phyloP scores from a whole-genome alignment of 352 stramenopile species.

The Pythium vanterpoolii region DNA sequence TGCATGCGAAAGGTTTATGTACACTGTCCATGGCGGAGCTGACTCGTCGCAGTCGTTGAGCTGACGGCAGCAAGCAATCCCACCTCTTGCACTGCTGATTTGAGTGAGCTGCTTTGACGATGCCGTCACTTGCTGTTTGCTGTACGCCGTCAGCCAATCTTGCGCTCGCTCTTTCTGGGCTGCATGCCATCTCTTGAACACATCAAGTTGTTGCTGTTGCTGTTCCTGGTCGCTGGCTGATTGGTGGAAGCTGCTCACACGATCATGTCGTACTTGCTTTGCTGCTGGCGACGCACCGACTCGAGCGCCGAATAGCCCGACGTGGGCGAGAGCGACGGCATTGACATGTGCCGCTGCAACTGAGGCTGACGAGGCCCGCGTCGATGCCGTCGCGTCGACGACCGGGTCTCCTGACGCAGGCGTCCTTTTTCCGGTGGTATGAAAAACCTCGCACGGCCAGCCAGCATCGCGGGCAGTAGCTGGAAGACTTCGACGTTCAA shows the following conservation, averaged over 20 bases:
- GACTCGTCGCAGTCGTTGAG: not conserved
- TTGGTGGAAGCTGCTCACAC: not conserved
- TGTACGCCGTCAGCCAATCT: too few species aligned
- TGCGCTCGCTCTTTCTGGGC: too few species aligned
- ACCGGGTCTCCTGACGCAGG: constrained; percentile 4
- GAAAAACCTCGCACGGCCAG: constrained; percentile 4
- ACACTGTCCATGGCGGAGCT: too few species aligned
- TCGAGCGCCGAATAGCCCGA: constrained; percentile 4
- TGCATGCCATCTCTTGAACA: too few species aligned
- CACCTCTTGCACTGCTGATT: too few species aligned
- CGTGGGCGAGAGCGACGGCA: constrained; percentile 12
- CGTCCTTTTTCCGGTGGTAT: constrained; percentile 10
- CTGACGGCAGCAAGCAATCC: too few species aligned
- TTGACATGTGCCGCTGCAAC: constrained; percentile 10
- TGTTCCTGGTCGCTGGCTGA: too few species aligned
- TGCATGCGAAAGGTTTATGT: too few species aligned
- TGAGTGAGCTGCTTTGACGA: too few species aligned
- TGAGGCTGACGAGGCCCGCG: not conserved
- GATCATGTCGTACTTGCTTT: not conserved
- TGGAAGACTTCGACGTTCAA: constrained; percentile 43
- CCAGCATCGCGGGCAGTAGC: constrained; percentile 26
- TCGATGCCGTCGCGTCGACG: not conserved
- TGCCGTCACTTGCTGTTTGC: too few species aligned
- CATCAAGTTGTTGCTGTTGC: too few species aligned
- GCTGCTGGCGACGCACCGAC: not conserved